phyloP scores from a whole-genome alignment of 306 rosid genomes.

The Castanea sativa region DNA sequence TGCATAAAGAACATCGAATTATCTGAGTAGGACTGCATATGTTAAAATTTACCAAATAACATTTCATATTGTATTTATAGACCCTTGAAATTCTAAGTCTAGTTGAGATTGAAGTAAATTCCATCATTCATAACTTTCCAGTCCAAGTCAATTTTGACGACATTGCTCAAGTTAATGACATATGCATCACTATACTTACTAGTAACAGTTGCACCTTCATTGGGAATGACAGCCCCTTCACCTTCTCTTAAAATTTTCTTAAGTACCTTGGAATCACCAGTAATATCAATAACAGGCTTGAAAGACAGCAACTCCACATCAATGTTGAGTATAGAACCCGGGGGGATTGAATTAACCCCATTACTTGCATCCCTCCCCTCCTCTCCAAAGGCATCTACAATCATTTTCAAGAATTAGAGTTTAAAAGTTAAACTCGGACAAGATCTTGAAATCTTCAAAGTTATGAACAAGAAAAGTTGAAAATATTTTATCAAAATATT shows the following conservation, averaged over 20 bases:
- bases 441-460: neutral
- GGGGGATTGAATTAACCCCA: constrained; percentile 41
- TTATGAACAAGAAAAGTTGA: neutral
- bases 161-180: constrained; percentile 7
- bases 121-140: neutral
- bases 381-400: constrained; percentile 56
- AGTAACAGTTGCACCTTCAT: constrained; percentile 65
- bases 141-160: constrained; percentile 5
- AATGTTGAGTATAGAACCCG: constrained; percentile 48
- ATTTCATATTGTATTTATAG: neutral
- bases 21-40: constrained; percentile 1
- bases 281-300: constrained; percentile 66
- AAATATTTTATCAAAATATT: neutral
- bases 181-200: constrained; percentile 32
- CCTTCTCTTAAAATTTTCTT: constrained; percentile 70
- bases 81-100: neutral
- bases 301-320: constrained; percentile 59
- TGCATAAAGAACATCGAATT: neutral
- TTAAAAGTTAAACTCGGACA: neutral
- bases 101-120: constrained; percentile 12
- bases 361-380: constrained; percentile 40
- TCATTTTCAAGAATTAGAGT: neutral
- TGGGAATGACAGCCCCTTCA: constrained; percentile 48
- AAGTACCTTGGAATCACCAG: constrained; percentile 60
- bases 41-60: neutral